Conservation (phyloP, 2,329 filamentous ascomycete genomes). For the Zasmidium cellare region DNA sequence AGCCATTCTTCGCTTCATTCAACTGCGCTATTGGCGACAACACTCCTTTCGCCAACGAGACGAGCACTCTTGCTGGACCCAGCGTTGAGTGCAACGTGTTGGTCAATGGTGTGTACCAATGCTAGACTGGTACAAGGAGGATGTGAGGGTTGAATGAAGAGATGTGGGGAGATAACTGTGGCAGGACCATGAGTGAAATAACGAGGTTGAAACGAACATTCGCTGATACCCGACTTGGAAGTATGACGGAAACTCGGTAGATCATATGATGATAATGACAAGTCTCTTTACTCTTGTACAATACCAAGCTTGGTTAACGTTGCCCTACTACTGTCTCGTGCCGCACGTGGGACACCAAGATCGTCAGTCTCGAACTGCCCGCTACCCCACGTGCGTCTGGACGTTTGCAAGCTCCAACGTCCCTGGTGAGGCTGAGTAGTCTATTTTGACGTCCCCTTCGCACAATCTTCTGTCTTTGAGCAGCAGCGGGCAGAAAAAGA, state of each 20-base stretch:
- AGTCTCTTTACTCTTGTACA: not conserved
- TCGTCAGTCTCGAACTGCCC: not conserved
- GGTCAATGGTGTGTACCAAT: conserved; percentile 20
- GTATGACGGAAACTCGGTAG: not conserved
- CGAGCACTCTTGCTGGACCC: conserved; percentile 9
- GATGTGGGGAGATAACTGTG: not conserved
- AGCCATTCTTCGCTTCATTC: conserved; percentile 24
- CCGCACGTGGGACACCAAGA: not conserved
- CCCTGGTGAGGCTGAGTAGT: not conserved
- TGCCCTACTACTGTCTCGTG: too few species aligned
- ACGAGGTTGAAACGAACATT: not conserved
- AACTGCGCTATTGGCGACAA: conserved; percentile 15
- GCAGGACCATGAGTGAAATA: too few species aligned
- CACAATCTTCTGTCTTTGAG: too few species aligned
- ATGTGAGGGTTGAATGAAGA: too few species aligned
- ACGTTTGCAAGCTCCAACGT: not conserved
- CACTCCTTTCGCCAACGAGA: conserved; percentile 16
- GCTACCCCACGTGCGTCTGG: not conserved
- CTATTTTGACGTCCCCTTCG: not conserved
- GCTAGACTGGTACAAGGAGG: conserved; percentile 6
- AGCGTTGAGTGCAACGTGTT: conserved; percentile 19
- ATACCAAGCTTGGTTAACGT: too few species aligned
- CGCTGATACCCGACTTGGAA: not conserved
- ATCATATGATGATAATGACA: not conserved
- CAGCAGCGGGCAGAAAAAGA: too few species aligned